Evolutionary conservation across 805 yeast genomes (phyloP), one percentile per base, ranked within the genome.

Genomic region (Peterozyma toletana): DNA sequence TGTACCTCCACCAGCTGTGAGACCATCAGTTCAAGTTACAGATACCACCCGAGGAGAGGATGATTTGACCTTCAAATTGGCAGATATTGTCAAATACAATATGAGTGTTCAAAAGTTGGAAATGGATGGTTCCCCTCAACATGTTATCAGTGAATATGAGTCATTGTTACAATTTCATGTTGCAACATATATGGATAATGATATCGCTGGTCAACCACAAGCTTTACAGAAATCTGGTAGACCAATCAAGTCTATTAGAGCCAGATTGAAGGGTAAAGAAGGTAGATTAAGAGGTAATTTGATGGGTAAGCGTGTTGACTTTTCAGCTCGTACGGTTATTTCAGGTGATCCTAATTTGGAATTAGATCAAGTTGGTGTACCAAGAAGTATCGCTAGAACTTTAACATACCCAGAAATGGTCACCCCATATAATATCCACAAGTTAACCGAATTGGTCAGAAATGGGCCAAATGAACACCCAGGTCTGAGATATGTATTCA

Each of bases 391-490:
- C 66, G 99, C 99, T 1, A 80, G 93, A 59, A 91, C 98, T 2
- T 71, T 93, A 49, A 82, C 97, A 0, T 93, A 93, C 59, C 99
- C 99, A 10, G 99, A 93, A 64, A 85, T 89, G 45, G 99, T 93
- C 21, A 93, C 99, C 2, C 99, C 98, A 6, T 93, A 88, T 67
- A 93, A 93, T 62, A 93, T 93, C 53, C 96, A 93, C 62, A 79
- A 86, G 52, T 73, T 93, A 55, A 91, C 98, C 2, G 95, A 88
- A 63, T 75, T 81, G 54, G 99, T 93, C 17, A 84, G 96, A 53
- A 93, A 93, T 64, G 99, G 99, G 49, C 99, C 99, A 29, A 93
- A 91, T 61, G 98, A 93, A 64, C 99, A 93, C 59, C 99, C 99
- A 2, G 99, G 99, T 75, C 99, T 99, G 15, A 91, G 91, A 59